Evolutionary conservation across 805 yeast species (phyloP).

Genomic region (Yarrowia sp.): DNA sequence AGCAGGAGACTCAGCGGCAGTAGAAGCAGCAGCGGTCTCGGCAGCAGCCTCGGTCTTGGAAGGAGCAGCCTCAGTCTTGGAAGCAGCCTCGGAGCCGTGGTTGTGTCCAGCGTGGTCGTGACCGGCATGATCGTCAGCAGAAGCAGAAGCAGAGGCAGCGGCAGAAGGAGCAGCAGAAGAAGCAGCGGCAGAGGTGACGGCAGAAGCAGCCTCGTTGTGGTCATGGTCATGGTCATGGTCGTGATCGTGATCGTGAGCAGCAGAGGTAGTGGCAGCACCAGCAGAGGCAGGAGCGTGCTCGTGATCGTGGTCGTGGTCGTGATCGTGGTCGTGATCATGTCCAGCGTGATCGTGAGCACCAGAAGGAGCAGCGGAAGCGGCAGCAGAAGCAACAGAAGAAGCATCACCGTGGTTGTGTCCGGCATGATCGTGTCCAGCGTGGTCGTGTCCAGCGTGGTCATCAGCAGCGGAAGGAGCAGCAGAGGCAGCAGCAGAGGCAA

Average conservation of each 20-base stretch:
- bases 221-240: too few relatives aligned
- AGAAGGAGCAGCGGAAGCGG: constrained; percentile 7
- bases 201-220: background rate
- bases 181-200: background rate
- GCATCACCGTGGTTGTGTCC: background rate
- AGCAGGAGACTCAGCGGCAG: background rate
- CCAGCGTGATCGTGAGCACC: constrained; percentile 1
- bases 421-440: background rate
- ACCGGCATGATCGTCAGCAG: too few relatives aligned
- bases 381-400: constrained; percentile 18
- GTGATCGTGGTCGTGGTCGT: constrained; percentile 11
- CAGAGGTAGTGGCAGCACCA: background rate
- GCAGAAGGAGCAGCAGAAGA: too few relatives aligned
- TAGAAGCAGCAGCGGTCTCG: background rate
- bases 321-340: constrained; percentile 8
- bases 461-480: background rate
- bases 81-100: background rate
- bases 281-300: background rate
- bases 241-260: background rate
- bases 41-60: background rate
- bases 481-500: constrained; percentile 10
- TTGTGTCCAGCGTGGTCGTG: background rate
- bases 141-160: too few relatives aligned
- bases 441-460: background rate
- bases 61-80: background rate